These are phyloP conservation scores for Coemansia sp. DNA, from an alignment of 192 early-diverging fungal species.

Conservation along the genomic window DNA sequence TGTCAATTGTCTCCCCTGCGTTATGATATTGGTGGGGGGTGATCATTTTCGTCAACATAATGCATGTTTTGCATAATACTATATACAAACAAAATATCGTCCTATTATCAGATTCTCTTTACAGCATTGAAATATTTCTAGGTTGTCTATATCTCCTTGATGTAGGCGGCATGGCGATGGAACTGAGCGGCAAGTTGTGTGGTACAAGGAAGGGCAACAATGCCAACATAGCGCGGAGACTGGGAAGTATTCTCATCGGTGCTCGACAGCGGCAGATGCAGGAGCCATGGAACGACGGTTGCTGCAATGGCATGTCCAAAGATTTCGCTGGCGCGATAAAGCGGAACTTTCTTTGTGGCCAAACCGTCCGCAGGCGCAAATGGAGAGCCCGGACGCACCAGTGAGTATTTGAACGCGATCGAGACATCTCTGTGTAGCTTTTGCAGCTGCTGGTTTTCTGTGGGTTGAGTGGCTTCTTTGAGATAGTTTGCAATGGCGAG, in stretches of 20 bases:
- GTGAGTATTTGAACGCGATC: slow-evolving; percentile 18
- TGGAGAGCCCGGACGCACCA: slow-evolving; percentile 5
- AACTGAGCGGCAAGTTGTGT: slow-evolving; percentile 32
- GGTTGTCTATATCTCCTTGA: not conserved
- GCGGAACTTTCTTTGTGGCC: slow-evolving; percentile 20
- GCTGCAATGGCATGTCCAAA: slow-evolving; percentile 16
- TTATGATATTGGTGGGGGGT: too few species aligned
- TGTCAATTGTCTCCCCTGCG: too few species aligned
- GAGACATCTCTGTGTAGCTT: not conserved
- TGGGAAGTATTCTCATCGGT: not conserved
- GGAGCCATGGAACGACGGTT: slow-evolving; percentile 38
- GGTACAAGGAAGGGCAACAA: slow-evolving; percentile 46
- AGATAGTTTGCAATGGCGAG: not conserved
- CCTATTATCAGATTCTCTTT: too few species aligned
- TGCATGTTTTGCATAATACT: too few species aligned
- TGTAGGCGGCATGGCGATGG: slow-evolving; percentile 12
- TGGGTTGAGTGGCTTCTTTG: not conserved
- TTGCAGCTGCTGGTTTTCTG: not conserved
- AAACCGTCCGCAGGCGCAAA: slow-evolving; percentile 1
- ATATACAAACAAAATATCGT: too few species aligned
- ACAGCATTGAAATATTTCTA: too few species aligned
- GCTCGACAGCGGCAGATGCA: slow-evolving; percentile 4
- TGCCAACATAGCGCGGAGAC: slow-evolving; percentile 21
- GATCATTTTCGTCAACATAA: too few species aligned
- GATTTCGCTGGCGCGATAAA: slow-evolving; percentile 20